phyloP scores from a whole-genome alignment of 192 early-diverging fungal genomes.

The Coemansia sp. region DNA sequence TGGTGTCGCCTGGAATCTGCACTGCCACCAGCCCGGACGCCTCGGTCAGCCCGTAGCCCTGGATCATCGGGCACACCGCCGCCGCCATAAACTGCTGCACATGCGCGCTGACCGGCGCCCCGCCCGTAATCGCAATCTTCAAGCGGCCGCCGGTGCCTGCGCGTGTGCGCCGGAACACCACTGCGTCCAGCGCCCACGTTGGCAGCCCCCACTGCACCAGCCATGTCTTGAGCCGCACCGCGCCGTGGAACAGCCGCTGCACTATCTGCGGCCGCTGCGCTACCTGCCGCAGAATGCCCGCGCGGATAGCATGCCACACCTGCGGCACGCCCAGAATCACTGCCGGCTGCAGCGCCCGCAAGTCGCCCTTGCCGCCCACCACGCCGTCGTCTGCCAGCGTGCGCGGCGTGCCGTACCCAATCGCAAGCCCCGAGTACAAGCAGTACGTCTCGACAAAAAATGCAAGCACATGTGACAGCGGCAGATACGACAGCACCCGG shows the following conservation, averaged over 20 bases:
- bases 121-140: conserved; percentile 77
- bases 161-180: conserved; percentile 82
- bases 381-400: conserved; percentile 73
- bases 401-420: conserved; percentile 67
- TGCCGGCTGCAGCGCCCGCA: conserved; percentile 69
- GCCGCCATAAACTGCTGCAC: conserved; percentile 83
- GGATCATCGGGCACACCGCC: conserved; percentile 74
- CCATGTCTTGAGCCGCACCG: conserved; percentile 67
- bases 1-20: conserved; percentile 61
- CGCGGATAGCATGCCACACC: conserved; percentile 86
- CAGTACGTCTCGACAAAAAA: conserved; percentile 76
- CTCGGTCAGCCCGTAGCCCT: conserved; percentile 89
- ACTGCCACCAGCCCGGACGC: conserved; percentile 70
- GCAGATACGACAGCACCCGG: conserved; percentile 75
- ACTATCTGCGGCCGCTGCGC: conserved; percentile 51
- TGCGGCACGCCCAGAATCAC: conserved; percentile 82
- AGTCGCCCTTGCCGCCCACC: conserved; percentile 67
- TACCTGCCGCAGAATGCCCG: conserved; percentile 70
- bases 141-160: conserved; percentile 83
- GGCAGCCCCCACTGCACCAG: conserved; percentile 62
- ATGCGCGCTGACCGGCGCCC: conserved; percentile 81
- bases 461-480: conserved; percentile 87
- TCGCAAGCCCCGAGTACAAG: conserved; percentile 65
- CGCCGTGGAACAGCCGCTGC: conserved; percentile 72
- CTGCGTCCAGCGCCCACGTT: conserved; percentile 64